Base-by-base conservation (phyloP, 2,329 filamentous ascomycete species). In the Aspergillus costaricaensis region DNA sequence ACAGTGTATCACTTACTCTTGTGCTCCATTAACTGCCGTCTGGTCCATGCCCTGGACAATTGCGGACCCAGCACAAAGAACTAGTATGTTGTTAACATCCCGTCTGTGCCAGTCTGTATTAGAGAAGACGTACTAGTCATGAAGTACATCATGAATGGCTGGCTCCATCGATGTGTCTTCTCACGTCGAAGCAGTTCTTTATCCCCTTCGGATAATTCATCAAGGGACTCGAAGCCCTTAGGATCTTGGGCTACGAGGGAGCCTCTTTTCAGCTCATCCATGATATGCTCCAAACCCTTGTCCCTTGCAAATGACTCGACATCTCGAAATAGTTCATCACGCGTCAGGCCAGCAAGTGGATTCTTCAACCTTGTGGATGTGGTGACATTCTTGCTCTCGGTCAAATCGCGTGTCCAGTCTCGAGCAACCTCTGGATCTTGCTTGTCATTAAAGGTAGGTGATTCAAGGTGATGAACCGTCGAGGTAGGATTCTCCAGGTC, bases 211-310 rank as follows among this genome's bases (percentile, higher is more conserved):
- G 44, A 49, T n/a, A 92, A 81, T 9, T 84, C 83, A 57, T 84
- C 79, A 39, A 92, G 81, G 39, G 82, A 78, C 61, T 91, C 88
- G 71, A 84, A 91, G 25, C 80, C 79, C 14, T 79, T 79, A 0
- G 89, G 89, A 66, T 90, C 85, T 72, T 91, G 88, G 3, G 91
- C 90, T 17, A 93, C 83, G 9, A 93, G 80, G 2, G 90, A 90
- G 30, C 89, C 90, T 17, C 65, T 68, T 30, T 66, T 68, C 10
- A 72, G 58, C 27, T 70, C 57, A 14, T 77, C 76, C 2, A 86
- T 75, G 62, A 88, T 82, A 60, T 89, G 83, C 2, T 78, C 75
- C 32, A 92, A 80, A 19, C 82, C 80, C 65, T 89, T 85, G 48
- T 83, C 77, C 12, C 79, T 76, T 23, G 87, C 88, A 68, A 69